These are phyloP conservation scores for Calvatia gigantea DNA, from an alignment of 768 basidiomycete species.

Conservation along the genomic window DNA sequence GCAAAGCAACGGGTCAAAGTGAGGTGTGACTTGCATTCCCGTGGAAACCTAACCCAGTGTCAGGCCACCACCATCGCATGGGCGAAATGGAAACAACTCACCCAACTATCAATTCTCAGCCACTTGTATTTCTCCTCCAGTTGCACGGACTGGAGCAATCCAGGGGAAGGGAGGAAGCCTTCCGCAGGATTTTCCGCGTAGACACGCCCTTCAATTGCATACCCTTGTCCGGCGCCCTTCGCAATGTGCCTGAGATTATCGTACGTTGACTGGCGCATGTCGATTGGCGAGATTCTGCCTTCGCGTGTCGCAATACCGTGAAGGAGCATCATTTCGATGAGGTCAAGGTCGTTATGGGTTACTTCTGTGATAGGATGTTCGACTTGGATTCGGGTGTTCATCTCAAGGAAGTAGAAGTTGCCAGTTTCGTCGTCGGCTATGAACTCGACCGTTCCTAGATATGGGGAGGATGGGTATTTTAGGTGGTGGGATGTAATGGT, in stretches of 20 bases:
- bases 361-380: conserved; percentile 67
- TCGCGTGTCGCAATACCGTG: conserved; percentile 43
- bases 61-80: background rate
- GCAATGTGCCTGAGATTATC: conserved; percentile 17
- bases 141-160: conserved; percentile 55
- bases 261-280: conserved; percentile 38
- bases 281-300: conserved; percentile 11
- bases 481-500: background rate
- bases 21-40: conserved; percentile 47
- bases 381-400: conserved; percentile 71
- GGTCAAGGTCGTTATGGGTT: conserved; percentile 50
- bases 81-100: conserved; percentile 17
- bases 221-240: conserved; percentile 14
- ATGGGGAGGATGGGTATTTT: background rate
- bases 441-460: conserved; percentile 63
- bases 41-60: conserved; percentile 35
- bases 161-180: conserved; percentile 55
- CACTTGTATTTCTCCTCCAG: conserved; percentile 36
- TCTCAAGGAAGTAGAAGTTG: conserved; percentile 65
- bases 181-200: conserved; percentile 63
- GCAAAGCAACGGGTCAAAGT: conserved; percentile 56
- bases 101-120: conserved; percentile 63
- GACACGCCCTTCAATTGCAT: conserved; percentile 55
- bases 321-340: conserved; percentile 62
- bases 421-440: conserved; percentile 51